Conservation (phyloP, 73 alveolate species). For the Stentor coeruleus region DNA sequence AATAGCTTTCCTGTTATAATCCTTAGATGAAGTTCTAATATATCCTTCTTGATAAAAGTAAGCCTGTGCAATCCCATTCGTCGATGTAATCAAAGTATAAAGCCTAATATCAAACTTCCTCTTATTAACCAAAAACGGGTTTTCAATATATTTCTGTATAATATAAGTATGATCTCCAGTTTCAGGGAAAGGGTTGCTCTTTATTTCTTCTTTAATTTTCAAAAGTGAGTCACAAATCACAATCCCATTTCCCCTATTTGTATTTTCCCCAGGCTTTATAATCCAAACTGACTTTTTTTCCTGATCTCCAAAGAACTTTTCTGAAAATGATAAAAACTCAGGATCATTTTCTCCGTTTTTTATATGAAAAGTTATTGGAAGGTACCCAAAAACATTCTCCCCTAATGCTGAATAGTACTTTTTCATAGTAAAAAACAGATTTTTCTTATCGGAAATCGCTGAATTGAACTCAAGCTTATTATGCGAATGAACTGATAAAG, state of each 20-base stretch:
- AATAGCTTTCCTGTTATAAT: conserved; percentile 51
- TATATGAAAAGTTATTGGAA: conserved; percentile 81
- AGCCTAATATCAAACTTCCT: conserved; percentile 95
- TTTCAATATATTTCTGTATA: conserved; percentile 87
- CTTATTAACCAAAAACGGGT: conserved; percentile 85
- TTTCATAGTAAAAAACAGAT: conserved; percentile 66
- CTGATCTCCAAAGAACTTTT: conserved; percentile 13
- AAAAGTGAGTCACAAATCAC: conserved; percentile 23
- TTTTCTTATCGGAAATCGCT: conserved; percentile 70
- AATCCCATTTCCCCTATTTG: conserved; percentile 58
- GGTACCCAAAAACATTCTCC: conserved; percentile 39
- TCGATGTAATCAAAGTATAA: conserved; percentile 70
- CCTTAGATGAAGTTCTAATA: conserved; percentile 74
- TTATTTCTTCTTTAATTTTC: conserved; percentile 32
- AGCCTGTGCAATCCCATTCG: conserved; percentile 62
- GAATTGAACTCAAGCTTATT: conserved; percentile 66
- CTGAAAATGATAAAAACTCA: conserved; percentile 45
- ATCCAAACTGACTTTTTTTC: conserved; percentile 35
- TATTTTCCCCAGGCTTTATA: conserved; percentile 57
- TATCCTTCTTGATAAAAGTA: conserved; percentile 78
- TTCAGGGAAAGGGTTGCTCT: conserved; percentile 30
- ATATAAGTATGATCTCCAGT: conserved; percentile 60
- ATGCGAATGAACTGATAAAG: conserved; percentile 30
- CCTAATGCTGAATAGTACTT: conserved; percentile 55
- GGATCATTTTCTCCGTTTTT: conserved; percentile 58